Percentiles rank a stretch among this genome's conserved stretches.
Evolutionary conservation across 2,329 filamentous ascomycete species (phyloP).

Genomic region (Pyricularia sp.): DNA sequence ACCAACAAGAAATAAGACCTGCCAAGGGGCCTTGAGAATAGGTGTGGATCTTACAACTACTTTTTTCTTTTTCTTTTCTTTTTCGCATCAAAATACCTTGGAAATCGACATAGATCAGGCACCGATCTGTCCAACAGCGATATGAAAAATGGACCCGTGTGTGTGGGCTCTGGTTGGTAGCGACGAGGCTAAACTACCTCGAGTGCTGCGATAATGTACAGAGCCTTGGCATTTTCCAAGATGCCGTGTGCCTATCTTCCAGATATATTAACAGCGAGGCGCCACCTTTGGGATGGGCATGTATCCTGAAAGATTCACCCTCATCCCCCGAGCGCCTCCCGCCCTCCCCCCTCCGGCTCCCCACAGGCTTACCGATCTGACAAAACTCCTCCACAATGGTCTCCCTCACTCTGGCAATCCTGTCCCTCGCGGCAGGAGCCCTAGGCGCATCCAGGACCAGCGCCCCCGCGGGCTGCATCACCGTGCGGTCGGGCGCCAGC

Average conservation of each 20-base stretch:
- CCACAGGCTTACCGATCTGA: background rate
- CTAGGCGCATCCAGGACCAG: slow-evolving; percentile 4
- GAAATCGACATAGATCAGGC: background rate
- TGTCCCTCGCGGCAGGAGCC: slow-evolving; percentile 3
- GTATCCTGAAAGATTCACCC: background rate
- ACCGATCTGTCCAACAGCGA: background rate
- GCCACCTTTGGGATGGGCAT: background rate
- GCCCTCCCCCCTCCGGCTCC: background rate
- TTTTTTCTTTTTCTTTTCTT: background rate
- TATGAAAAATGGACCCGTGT: background rate
- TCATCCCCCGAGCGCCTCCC: background rate
- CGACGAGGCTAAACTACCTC: background rate
- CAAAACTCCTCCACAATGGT: background rate
- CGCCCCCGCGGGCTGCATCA: slow-evolving; percentile 3
- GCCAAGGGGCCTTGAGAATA: background rate
- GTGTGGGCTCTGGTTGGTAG: background rate
- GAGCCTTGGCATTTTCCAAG: background rate
- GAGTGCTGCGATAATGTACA: background rate
- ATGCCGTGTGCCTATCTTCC: background rate
- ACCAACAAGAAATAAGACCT: background rate
- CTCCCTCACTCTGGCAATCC: background rate
- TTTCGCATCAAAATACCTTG: background rate
- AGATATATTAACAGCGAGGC: background rate
- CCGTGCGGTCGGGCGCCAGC: background rate
- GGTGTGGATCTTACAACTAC: background rate